Evolutionary conservation across 768 basidiomycete species (phyloP).

Genomic region (Kwoniella europaea): DNA sequence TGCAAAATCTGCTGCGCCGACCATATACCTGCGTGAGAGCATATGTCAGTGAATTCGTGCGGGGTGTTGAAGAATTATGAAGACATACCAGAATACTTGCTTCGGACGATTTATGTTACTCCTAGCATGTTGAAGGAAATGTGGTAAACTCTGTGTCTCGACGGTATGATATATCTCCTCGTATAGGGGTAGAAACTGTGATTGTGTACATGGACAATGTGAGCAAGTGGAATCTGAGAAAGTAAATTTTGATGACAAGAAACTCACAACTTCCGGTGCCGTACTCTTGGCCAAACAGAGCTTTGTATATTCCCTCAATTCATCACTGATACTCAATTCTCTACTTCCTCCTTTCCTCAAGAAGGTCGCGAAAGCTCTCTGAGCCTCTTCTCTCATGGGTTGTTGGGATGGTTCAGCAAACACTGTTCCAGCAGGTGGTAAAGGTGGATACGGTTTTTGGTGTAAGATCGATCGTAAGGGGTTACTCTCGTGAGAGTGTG

Average conservation of each 20-base stretch:
- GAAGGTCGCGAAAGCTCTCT: slow-evolving; percentile 51
- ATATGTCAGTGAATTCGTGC: not conserved
- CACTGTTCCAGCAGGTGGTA: slow-evolving; percentile 39
- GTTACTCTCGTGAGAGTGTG: slow-evolving; percentile 7
- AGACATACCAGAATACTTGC: slow-evolving; percentile 50
- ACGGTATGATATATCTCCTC: slow-evolving; percentile 50
- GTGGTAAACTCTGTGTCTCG: slow-evolving; percentile 48
- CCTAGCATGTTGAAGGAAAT: slow-evolving; percentile 44
- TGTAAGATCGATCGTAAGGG: slow-evolving; percentile 26
- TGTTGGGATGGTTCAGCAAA: slow-evolving; percentile 35
- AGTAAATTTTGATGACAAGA: too few relatives aligned
- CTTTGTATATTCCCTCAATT: slow-evolving; percentile 40
- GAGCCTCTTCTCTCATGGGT: slow-evolving; percentile 50
- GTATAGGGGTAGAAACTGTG: slow-evolving; percentile 42
- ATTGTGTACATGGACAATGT: not conserved
- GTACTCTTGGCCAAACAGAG: slow-evolving; percentile 42
- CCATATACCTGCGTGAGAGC: slow-evolving; percentile 38
- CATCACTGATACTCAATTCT: slow-evolving; percentile 49
- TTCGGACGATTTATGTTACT: slow-evolving; percentile 51
- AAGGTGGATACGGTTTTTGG: slow-evolving; percentile 21
- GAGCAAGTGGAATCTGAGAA: not conserved
- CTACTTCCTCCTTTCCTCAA: slow-evolving; percentile 40
- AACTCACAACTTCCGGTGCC: slow-evolving; percentile 50
- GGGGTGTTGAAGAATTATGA: not conserved
- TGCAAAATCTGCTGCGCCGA: slow-evolving; percentile 42